Percentiles rank a stretch among this genome's conserved stretches.
Evolutionary conservation across 2,329 filamentous ascomycete species (phyloP).

Genomic region (Alternaria arbusti): DNA sequence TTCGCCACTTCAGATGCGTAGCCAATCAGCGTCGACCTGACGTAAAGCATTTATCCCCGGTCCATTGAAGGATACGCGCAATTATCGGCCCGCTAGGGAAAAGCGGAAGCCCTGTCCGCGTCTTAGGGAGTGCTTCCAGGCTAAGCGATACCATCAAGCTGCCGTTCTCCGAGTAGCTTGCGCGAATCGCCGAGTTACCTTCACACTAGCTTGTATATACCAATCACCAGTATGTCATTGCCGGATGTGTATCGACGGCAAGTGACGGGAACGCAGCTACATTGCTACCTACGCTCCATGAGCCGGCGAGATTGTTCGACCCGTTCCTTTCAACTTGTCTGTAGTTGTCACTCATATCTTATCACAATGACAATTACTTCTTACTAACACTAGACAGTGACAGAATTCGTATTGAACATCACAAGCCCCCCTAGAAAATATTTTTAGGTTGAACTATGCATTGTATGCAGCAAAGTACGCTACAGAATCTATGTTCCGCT

Average conservation of each 20-base stretch:
- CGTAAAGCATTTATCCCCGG: too few relatives aligned
- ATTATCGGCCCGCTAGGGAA: too few relatives aligned
- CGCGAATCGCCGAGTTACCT: background rate
- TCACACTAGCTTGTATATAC: background rate
- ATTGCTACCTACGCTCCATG: background rate
- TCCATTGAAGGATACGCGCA: too few relatives aligned
- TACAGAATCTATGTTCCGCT: background rate
- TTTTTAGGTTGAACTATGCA: background rate
- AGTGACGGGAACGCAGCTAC: background rate
- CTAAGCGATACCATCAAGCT: background rate
- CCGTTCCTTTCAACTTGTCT: background rate
- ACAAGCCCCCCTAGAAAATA: background rate
- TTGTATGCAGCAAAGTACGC: background rate
- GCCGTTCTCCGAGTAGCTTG: background rate
- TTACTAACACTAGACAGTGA: background rate
- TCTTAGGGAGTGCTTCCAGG: background rate
- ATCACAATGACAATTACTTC: background rate
- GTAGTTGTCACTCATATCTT: background rate
- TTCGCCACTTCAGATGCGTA: too few relatives aligned
- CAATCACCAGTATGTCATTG: background rate
- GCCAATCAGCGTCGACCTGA: too few relatives aligned
- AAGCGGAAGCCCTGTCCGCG: background rate
- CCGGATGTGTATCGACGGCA: background rate
- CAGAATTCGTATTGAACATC: background rate
- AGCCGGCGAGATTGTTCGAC: background rate